Percentiles rank a stretch among this genome's conserved stretches.
Conservation (phyloP, 768 basidiomycete genomes). For the Clavulina sp. region DNA sequence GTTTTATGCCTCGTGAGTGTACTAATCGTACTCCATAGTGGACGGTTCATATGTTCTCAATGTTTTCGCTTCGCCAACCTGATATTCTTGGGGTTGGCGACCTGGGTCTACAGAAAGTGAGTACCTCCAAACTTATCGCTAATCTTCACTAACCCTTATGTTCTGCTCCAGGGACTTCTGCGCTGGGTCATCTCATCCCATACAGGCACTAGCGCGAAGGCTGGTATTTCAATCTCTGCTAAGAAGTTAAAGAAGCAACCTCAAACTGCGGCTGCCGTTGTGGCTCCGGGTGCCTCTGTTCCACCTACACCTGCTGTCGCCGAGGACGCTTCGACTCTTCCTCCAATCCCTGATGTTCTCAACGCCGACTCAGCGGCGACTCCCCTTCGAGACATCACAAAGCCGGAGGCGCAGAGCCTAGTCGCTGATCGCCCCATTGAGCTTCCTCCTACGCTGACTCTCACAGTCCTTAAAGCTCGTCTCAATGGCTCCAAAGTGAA, state of each 20-base stretch:
- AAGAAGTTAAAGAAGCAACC: neutral
- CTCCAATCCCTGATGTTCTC: neutral
- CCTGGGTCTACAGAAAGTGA: slow-evolving; percentile 51
- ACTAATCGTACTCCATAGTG: slow-evolving; percentile 25
- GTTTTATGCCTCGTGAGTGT: neutral
- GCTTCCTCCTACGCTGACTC: slow-evolving; percentile 43
- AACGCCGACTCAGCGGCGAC: neutral
- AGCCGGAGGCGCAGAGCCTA: neutral
- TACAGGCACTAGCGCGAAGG: slow-evolving; percentile 19
- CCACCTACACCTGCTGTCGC: neutral
- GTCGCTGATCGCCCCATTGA: slow-evolving; percentile 7
- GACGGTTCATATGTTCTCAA: slow-evolving; percentile 88
- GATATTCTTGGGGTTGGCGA: slow-evolving; percentile 68
- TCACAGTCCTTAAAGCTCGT: slow-evolving; percentile 38
- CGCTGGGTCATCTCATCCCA: slow-evolving; percentile 53
- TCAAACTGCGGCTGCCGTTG: neutral
- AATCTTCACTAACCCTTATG: neutral
- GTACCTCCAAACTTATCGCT: neutral
- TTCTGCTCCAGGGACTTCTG: slow-evolving; percentile 32
- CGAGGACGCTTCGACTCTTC: neutral
- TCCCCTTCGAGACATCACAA: neutral
- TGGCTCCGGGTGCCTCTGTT: neutral
- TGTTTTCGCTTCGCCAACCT: slow-evolving; percentile 70
- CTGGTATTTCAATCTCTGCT: too few species aligned
- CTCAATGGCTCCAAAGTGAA: slow-evolving; percentile 53